phyloP scores from a whole-genome alignment of 768 basidiomycete species.

The Tremella mesenterica region DNA sequence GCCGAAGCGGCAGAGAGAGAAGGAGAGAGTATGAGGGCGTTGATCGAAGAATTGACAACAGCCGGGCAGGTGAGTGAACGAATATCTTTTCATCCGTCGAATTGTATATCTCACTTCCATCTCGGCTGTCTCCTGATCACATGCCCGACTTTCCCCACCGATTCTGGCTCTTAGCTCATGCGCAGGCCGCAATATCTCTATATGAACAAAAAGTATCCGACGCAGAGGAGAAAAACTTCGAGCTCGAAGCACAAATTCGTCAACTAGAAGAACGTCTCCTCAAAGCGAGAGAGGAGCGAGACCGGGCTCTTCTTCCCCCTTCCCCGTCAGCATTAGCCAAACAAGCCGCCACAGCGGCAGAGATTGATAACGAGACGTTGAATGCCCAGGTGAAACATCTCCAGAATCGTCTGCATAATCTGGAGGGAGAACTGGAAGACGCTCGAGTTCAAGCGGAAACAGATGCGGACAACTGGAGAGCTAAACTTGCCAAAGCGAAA shows the following conservation, averaged over 20 bases:
- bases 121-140: no score
- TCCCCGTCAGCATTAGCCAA: conserved; percentile 9
- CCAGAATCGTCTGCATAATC: conserved; percentile 60
- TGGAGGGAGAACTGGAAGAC: conserved; percentile 84
- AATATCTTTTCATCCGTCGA: not conserved
- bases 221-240: conserved; percentile 50
- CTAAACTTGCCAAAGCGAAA: conserved; percentile 24
- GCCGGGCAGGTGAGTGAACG: conserved; percentile 67
- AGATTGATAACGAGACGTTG: conserved; percentile 91
- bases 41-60: conserved; percentile 73
- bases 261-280: conserved; percentile 30
- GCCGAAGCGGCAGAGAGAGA: conserved; percentile 49
- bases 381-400: conserved; percentile 83
- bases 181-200: conserved; percentile 65
- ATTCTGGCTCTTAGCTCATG: no score
- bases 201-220: conserved; percentile 80
- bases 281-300: conserved; percentile 19
- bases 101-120: not conserved
- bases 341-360: conserved; percentile 59
- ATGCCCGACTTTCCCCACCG: no score
- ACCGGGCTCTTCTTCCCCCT: not conserved
- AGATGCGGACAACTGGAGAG: conserved; percentile 48
- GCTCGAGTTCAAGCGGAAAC: conserved; percentile 55
- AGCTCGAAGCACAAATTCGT: conserved; percentile 33
- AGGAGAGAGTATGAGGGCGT: conserved; percentile 56